phyloP scores from a whole-genome alignment of 768 basidiomycete species.

The Collybiopsis luxurians region DNA sequence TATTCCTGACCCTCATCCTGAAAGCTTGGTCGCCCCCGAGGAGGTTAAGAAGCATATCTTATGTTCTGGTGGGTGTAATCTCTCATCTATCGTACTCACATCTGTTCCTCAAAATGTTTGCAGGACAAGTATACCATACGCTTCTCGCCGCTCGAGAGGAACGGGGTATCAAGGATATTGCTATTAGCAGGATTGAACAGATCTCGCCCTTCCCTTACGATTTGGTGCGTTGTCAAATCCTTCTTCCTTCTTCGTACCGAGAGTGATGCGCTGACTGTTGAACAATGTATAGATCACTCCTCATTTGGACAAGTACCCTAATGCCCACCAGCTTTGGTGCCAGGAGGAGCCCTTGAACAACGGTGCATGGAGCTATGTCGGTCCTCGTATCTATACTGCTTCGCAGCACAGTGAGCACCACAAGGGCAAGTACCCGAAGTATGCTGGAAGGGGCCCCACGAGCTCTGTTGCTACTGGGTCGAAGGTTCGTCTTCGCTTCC shows the following conservation, averaged over 20 bases:
- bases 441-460: slow-evolving; percentile 91
- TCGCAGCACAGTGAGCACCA: slow-evolving; percentile 88
- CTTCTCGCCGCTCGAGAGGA: slow-evolving; percentile 89
- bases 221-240: slow-evolving; percentile 47
- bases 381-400: slow-evolving; percentile 92
- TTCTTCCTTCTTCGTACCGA: neutral
- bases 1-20: slow-evolving; percentile 77
- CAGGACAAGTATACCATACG: slow-evolving; percentile 92
- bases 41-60: slow-evolving; percentile 91
- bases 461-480: slow-evolving; percentile 91
- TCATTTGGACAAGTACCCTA: slow-evolving; percentile 95
- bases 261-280: slow-evolving; percentile 3
- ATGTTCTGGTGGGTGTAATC: slow-evolving; percentile 58
- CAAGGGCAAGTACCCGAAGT: slow-evolving; percentile 84
- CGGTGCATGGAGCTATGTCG: slow-evolving; percentile 96
- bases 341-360: slow-evolving; percentile 98
- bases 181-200: slow-evolving; percentile 93
- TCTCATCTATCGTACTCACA: neutral
- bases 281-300: slow-evolving; percentile 64
- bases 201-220: slow-evolving; percentile 98
- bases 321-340: slow-evolving; percentile 91
- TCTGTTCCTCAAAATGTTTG: slow-evolving; percentile 3
- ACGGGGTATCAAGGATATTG: slow-evolving; percentile 87
- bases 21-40: slow-evolving; percentile 73
- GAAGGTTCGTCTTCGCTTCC: slow-evolving; percentile 52